Base-by-base conservation (phyloP, 441 rosid species). In the Populus tomentosa region DNA sequence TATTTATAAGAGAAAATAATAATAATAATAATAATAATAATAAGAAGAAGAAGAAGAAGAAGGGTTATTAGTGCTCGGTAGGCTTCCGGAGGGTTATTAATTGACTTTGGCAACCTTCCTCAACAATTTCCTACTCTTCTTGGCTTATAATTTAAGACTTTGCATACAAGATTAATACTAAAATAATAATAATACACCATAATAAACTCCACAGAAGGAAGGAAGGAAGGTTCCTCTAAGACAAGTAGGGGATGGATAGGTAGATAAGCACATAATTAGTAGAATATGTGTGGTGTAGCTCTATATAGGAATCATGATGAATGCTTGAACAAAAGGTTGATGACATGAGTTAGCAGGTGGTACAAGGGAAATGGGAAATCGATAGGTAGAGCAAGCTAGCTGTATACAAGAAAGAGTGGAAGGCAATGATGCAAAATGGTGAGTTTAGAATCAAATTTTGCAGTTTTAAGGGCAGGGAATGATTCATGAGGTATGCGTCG, bases 91-190 rank as follows among this genome's bases (percentile, higher is more conserved):
- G 74, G 70, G 75, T 80, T 77, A 73, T 74, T 75, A 75, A 77
- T 79, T 82, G 85, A 82, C 71, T 80, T 75, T 67, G 69, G 72
- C 80, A 73, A 65, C 87, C 83, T 77, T 73, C 69, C 50, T 81
- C 76, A 24, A 75, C 70, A 46, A 59, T 69, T 53, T 67, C 6
- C 33, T 56, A 80, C 72, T 77, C 82, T 81, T 76, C 77, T 77
- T 77, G 79, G 80, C 78, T 80, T 84, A 75, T 82, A 75, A 77
- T 85, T 82, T 24, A 83, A 84, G 77, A 78, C 80, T 81, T 78
- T 76, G 78, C 50, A 70, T 46, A 40, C 63, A 79, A 74, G 74
- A 80, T 80, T 69, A 80, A 62, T 70, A 16, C 69, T 78, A 76
- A 76, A 73, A 28, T 28, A 28, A 28, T 78, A 73, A 82, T 81